Evolutionary conservation across 768 basidiomycete genomes (phyloP), one percentile per base, ranked within the genome.

Genomic region (Hebeloma cylindrosporum): DNA sequence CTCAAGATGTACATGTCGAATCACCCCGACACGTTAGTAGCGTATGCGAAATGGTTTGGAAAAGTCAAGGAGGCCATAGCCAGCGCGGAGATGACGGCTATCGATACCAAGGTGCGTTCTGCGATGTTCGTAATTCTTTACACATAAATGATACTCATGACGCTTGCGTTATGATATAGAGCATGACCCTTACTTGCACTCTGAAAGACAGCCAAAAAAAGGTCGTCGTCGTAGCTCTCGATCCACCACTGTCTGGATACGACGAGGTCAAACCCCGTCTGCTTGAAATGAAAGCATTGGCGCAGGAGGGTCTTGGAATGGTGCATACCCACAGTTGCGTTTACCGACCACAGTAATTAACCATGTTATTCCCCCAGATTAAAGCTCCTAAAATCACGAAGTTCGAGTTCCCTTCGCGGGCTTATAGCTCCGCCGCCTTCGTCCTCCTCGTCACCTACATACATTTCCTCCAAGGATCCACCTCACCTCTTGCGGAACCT

Each of bases 1-100:
- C 72, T 92, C 31, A 78, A 79, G 61, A 85, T 81, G 78, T 93
- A 92, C 70, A 92, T 91, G 89, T 83, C 78, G 22, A 80, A 70
- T 50, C 90, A 91, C 56, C 85, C 85, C 0, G 88, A 91, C 58
- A 91, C 89, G 1, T 70, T 92, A 52, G 86, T 92, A 26, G 86
- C 86, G 3, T 93, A 90, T 53, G 86, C 85, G 30, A 86, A 83
- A 52, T 78, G 84, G 73, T 88, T 74, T 55, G 87, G 84, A 7
- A 80, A 83, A 51, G 73, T 88, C 8, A 54, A 68, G 16, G 72
- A 75, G 21, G 68, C 68, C 28, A 75, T 88, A 13, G 62, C 64
- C 2, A 74, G 75, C n/a, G 88, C 87, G 6, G 72, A 80, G 60
- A 86, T 90, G 88, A 73, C 73, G 7, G 68, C 71, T 2, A 88